Percentiles rank a stretch among this genome's conserved stretches.
Evolutionary conservation across 1,284 basidiomycete species (phyloP).

Genomic region (Naganishia cerealis): DNA sequence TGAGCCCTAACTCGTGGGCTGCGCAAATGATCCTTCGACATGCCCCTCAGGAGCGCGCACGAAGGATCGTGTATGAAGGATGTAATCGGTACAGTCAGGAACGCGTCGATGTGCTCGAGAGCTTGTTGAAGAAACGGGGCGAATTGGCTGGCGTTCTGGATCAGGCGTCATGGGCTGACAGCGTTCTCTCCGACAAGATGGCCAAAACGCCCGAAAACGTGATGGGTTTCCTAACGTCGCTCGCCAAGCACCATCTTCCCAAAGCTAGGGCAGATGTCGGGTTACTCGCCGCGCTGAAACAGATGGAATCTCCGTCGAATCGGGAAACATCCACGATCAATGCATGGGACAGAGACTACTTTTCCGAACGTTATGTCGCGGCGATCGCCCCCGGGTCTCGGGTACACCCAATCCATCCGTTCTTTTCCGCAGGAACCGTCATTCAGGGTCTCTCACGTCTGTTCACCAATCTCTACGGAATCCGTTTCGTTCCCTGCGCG

Average conservation of each 20-base stretch:
- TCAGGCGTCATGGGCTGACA: constrained; percentile 75
- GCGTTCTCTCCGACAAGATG: constrained; percentile 90
- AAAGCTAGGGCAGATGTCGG: constrained; percentile 71
- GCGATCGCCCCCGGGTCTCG: constrained; percentile 67
- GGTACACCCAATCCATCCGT: constrained; percentile 63
- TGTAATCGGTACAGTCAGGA: constrained; percentile 59
- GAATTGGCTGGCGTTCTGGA: constrained; percentile 80
- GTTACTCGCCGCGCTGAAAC: constrained; percentile 71
- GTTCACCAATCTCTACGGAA: constrained; percentile 81
- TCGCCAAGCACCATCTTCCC: constrained; percentile 73
- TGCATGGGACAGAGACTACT: constrained; percentile 91
- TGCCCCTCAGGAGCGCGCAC: constrained; percentile 75
- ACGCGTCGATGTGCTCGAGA: constrained; percentile 64
- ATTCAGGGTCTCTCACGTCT: constrained; percentile 82
- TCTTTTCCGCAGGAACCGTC: constrained; percentile 75
- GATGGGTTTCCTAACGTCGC: constrained; percentile 72
- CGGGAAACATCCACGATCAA: constrained; percentile 59
- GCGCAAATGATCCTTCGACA: constrained; percentile 89
- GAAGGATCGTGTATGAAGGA: constrained; percentile 76
- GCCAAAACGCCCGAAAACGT: constrained; percentile 89
- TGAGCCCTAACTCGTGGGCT: constrained; percentile 80
- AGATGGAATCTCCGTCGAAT: constrained; percentile 59
- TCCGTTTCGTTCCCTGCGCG: constrained; percentile 68
- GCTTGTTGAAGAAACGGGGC: constrained; percentile 70
- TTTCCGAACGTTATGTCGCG: constrained; percentile 53